These are phyloP conservation scores for Nitzschia palea DNA, from an alignment of 108 stramenopile genomes.

Conservation along the genomic window DNA sequence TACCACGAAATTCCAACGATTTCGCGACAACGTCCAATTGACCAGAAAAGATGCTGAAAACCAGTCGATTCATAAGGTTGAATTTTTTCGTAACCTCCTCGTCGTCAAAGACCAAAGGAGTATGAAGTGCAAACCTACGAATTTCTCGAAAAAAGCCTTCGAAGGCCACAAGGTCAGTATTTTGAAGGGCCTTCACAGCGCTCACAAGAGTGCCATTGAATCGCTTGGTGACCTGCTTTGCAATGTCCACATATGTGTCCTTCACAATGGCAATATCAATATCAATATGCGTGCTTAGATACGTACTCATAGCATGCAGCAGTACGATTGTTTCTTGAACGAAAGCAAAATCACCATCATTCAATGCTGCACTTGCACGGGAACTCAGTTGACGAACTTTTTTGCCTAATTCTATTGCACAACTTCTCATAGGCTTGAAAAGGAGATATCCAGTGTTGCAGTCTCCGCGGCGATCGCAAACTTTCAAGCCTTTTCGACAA, in stretches of 20 bases:
- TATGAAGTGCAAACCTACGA: slow-evolving; percentile 34
- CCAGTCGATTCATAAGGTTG: slow-evolving; percentile 42
- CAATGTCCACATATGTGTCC: neutral
- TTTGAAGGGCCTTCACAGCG: neutral
- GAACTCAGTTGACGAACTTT: no score
- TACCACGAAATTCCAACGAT: slow-evolving; percentile 5
- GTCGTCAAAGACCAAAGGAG: slow-evolving; percentile 24
- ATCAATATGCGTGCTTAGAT: no score
- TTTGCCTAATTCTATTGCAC: no score
- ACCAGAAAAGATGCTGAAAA: slow-evolving; percentile 36
- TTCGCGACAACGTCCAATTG: slow-evolving; percentile 10
- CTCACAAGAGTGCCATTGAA: neutral
- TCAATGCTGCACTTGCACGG: no score
- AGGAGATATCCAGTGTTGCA: no score
- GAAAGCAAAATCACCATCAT: no score
- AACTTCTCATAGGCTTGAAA: no score
- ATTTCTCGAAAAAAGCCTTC: slow-evolving; percentile 49
- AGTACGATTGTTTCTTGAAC: no score
- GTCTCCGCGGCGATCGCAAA: neutral
- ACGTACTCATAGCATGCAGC: no score
- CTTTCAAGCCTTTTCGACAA: slow-evolving; percentile 3
- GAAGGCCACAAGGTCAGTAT: slow-evolving; percentile 18
- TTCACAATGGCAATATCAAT: slow-evolving; percentile 17
- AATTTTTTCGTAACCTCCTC: slow-evolving; percentile 23
- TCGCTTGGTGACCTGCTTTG: neutral